phyloP scores from a whole-genome alignment of 345 rosid species.

The Salix udensis region DNA sequence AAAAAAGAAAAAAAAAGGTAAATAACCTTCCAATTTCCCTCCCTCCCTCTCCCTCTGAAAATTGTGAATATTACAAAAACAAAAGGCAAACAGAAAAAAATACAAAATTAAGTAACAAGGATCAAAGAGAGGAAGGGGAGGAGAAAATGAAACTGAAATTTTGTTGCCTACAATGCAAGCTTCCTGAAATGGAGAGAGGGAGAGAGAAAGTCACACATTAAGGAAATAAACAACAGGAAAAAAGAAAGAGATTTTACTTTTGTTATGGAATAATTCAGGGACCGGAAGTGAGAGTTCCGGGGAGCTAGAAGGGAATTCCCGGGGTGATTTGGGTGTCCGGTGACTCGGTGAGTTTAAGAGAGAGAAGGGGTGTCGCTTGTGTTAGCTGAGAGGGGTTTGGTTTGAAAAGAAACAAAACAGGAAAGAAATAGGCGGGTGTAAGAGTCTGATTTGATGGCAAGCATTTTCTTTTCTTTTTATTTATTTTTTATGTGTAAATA shows the following conservation, averaged over 20 bases:
- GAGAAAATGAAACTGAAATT: neutral
- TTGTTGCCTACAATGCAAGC: neutral
- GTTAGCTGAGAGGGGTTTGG: slow-evolving; percentile 21
- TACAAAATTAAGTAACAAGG: slow-evolving; percentile 9
- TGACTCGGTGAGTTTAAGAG: neutral
- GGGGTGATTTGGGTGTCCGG: neutral
- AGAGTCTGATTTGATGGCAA: neutral
- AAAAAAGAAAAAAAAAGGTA: neutral
- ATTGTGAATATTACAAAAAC: slow-evolving; percentile 10
- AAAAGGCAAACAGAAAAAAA: slow-evolving; percentile 5
- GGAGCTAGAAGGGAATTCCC: neutral
- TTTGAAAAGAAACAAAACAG: slow-evolving; percentile 30
- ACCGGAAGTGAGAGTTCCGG: neutral
- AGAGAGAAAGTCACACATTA: neutral
- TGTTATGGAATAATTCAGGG: neutral
- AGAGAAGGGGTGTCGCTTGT: slow-evolving; percentile 4
- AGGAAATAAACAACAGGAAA: neutral
- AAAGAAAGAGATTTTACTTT: neutral
- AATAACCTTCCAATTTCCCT: slow-evolving; percentile 26
- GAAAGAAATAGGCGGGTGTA: slow-evolving; percentile 31
- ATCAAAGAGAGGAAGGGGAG: neutral
- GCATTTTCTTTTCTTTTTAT: neutral
- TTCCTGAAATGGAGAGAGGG: neutral
- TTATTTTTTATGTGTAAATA: neutral
- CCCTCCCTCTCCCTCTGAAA: slow-evolving; percentile 21